Evolutionary conservation across 1,284 basidiomycete species (phyloP).

Genomic region (Pterulicium gracile): DNA sequence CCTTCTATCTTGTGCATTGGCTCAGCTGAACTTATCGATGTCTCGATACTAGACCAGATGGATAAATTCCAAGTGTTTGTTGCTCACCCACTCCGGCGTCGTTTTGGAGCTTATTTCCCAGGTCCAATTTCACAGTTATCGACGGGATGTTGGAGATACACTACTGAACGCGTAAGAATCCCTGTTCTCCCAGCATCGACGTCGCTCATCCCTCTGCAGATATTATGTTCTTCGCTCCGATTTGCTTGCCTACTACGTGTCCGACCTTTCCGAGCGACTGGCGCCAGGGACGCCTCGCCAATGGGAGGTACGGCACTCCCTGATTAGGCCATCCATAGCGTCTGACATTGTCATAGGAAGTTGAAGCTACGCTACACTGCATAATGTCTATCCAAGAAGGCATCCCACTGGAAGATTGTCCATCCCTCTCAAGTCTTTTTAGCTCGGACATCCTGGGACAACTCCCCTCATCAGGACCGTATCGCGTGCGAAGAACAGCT

Average conservation of each 20-base stretch:
- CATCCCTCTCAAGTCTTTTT: constrained; percentile 58
- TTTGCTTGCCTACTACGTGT: constrained; percentile 63
- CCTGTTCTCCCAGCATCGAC: too few relatives aligned
- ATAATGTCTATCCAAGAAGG: constrained; percentile 81
- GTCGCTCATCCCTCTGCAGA: constrained; percentile 30
- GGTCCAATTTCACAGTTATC: constrained; percentile 49
- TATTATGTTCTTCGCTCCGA: constrained; percentile 80
- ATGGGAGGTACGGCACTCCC: constrained; percentile 55
- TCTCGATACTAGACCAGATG: constrained; percentile 41
- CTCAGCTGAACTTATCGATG: neutral
- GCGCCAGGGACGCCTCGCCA: constrained; percentile 24
- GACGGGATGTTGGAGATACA: constrained; percentile 83
- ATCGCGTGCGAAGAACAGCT: constrained; percentile 62
- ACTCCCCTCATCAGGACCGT: constrained; percentile 52
- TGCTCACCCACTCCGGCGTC: too few relatives aligned
- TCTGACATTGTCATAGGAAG: constrained; percentile 46
- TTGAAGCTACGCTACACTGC: constrained; percentile 79
- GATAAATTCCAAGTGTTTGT: constrained; percentile 69
- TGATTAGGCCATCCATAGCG: constrained; percentile 4
- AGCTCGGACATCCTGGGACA: constrained; percentile 55
- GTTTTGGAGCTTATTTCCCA: neutral
- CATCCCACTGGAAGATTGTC: constrained; percentile 62
- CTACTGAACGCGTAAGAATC: constrained; percentile 73
- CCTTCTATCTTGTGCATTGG: constrained; percentile 1
- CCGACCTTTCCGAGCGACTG: constrained; percentile 47